A percentile compares a stretch with the other conserved stretches of the same genome.
phyloP scores from a whole-genome alignment of 441 rosid genomes.

The Erodium moschatum region DNA sequence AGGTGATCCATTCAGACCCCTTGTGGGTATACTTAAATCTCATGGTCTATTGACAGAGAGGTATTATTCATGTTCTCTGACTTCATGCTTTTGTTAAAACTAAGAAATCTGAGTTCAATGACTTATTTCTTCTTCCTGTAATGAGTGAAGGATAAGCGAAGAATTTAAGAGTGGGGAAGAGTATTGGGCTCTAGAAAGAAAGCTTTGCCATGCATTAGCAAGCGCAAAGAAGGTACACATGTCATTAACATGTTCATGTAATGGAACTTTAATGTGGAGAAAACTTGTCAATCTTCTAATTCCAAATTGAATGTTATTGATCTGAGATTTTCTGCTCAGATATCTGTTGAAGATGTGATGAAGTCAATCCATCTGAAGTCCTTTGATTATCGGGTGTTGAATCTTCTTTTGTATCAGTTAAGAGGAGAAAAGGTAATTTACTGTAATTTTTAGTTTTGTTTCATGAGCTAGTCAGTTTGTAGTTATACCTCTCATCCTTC shows the following conservation, averaged over 20 bases:
- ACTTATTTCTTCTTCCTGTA: slow-evolving; percentile 12
- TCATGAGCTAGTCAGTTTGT: slow-evolving; percentile 2
- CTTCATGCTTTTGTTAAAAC: slow-evolving; percentile 2
- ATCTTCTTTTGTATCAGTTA: slow-evolving; percentile 68
- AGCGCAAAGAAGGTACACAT: slow-evolving; percentile 38
- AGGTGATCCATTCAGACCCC: slow-evolving; percentile 49
- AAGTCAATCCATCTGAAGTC: slow-evolving; percentile 74
- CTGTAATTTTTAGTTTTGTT: slow-evolving; percentile 6
- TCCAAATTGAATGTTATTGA: neutral
- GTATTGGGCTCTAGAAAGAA: slow-evolving; percentile 85
- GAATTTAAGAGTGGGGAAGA: slow-evolving; percentile 63
- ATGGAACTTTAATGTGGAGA: neutral
- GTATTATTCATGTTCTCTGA: slow-evolving; percentile 23
- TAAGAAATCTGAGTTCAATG: slow-evolving; percentile 8
- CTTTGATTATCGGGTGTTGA: slow-evolving; percentile 73
- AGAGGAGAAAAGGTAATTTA: slow-evolving; percentile 58
- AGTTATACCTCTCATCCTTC: slow-evolving; percentile 1
- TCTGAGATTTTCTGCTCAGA: slow-evolving; percentile 29
- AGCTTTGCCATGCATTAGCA: slow-evolving; percentile 57
- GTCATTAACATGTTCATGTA: slow-evolving; percentile 1
- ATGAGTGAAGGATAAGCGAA: slow-evolving; percentile 45
- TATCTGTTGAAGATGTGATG: slow-evolving; percentile 51
- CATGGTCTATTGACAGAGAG: slow-evolving; percentile 56
- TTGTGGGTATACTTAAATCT: slow-evolving; percentile 41
- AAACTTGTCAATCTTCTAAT: neutral